Conservation (phyloP, 768 basidiomycete genomes). For the Galerina sulciceps region DNA sequence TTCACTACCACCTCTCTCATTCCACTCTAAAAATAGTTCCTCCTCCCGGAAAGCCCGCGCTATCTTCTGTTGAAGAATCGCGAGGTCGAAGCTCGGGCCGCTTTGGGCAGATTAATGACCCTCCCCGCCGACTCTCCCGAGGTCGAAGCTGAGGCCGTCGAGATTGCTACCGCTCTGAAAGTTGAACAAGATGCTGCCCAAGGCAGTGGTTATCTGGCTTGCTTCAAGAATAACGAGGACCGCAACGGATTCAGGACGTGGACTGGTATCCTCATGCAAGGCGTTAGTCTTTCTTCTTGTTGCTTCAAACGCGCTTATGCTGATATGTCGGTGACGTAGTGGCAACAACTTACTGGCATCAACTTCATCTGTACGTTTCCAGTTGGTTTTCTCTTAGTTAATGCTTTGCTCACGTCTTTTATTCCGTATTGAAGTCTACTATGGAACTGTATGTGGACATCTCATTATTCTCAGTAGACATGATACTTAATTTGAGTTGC, state of each 20-base stretch:
- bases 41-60: conserved; percentile 49
- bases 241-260: conserved; percentile 65
- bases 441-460: conserved; percentile 20
- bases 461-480: neutral
- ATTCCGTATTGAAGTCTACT: conserved; percentile 18
- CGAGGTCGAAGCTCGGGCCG: conserved; percentile 55
- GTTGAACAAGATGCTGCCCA: conserved; percentile 62
- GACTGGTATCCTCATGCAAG: conserved; percentile 65
- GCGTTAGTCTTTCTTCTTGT: conserved; percentile 2
- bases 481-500: neutral
- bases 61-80: conserved; percentile 71
- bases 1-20: neutral
- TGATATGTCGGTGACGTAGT: conserved; percentile 18
- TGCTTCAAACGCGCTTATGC: neutral
- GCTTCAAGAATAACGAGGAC: conserved; percentile 61
- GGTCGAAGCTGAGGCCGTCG: conserved; percentile 54
- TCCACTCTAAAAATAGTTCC: conserved; percentile 14
- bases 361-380: conserved; percentile 48
- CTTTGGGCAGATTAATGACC: conserved; percentile 68
- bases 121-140: conserved; percentile 50
- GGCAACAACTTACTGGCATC: conserved; percentile 81
- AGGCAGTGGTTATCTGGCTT: conserved; percentile 57
- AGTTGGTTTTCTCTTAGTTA: neutral
- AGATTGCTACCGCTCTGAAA: conserved; percentile 56
- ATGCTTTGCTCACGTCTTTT: conserved; percentile 10